Evolutionary conservation across 2,329 filamentous ascomycete species (phyloP).

Genomic region (Phaeomoniella chlamydospora): DNA sequence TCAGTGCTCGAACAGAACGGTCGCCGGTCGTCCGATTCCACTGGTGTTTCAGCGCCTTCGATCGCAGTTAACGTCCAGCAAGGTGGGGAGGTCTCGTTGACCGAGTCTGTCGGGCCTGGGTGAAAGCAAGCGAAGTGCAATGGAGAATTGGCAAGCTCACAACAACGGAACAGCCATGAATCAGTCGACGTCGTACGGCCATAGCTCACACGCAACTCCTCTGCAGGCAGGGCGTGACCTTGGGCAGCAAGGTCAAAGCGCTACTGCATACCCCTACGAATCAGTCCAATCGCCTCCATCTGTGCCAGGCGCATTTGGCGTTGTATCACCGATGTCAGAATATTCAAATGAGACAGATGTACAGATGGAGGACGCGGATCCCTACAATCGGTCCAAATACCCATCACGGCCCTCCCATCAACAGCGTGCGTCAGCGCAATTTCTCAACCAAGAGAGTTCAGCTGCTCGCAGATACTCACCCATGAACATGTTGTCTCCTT

Average conservation of each 20-base stretch:
- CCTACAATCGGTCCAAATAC: slow-evolving; percentile 77
- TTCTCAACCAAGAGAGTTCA: slow-evolving; percentile 59
- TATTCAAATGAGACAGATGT: slow-evolving; percentile 55
- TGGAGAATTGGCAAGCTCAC: background rate
- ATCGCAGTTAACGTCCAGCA: background rate
- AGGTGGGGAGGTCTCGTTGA: background rate
- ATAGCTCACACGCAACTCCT: background rate
- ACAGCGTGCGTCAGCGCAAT: slow-evolving; percentile 62
- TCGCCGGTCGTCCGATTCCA: background rate
- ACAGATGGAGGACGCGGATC: slow-evolving; percentile 79
- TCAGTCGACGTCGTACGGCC: background rate
- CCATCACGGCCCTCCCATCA: slow-evolving; percentile 65
- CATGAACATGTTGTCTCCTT: slow-evolving; percentile 77
- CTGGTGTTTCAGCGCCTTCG: background rate
- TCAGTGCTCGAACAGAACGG: background rate
- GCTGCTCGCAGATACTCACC: slow-evolving; percentile 89
- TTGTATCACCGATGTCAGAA: slow-evolving; percentile 49
- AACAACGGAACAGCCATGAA: background rate
- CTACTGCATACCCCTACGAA: slow-evolving; percentile 52
- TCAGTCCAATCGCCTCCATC: slow-evolving; percentile 39
- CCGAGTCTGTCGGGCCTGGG: background rate
- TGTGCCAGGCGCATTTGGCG: slow-evolving; percentile 32
- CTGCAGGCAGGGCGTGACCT: background rate
- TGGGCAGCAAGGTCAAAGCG: slow-evolving; percentile 28
- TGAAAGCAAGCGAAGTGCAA: background rate